Base-by-base conservation (phyloP, 495 filamentous ascomycete genomes). In the Friedmanniomyces endolithicus region DNA sequence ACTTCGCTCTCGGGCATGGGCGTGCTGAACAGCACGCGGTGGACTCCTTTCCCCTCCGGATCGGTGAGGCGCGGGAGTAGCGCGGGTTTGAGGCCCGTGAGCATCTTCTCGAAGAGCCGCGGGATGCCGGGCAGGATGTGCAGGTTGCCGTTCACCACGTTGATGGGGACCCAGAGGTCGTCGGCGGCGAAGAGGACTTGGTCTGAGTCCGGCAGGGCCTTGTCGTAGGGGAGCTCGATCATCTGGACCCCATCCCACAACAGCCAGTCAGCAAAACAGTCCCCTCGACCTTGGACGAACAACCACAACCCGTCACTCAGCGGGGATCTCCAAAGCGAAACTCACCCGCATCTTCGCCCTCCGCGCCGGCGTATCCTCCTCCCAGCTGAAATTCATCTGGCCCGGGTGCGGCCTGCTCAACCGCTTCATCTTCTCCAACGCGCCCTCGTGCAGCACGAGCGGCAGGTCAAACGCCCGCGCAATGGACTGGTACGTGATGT, bases 401-500 rank as follows among this genome's bases (percentile, higher is more conserved):
- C 75, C 75, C 23, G 79, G 80, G 59, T 85, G 83, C 7, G 80
- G 80, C 60, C 78, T 83, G 14, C 86, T 86, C 12, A 95, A 72
- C 48, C 69, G 74, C 70, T 86, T 88, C 92, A 97, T 97, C 57
- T 83, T 79, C 50, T 76, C 78, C 54, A 83, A 84, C 1, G 92
- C 80, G 39, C 78, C 75, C 33, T 85, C 59, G 72, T 98, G 87
- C 16, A 95, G 74, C 53, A 79, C 74, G 0, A 97, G 75, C 11
- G 82, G 78, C 1, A 95, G 75, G 35, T 70, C 67, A 67, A 95
- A 98, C 22, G 89, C 92, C 59, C 88, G 87, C 39, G 87, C 92
- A 63, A 98, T 90, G 22, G 90, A 90, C 63, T 82, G 71, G 74
- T 98, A 98, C 35, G 92, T 97, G 59, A 98, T 97, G 64, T 98